A percentile compares a stretch with the other conserved stretches of the same genome.
phyloP scores from a whole-genome alignment of 371 early-diverging fungal genomes.

The Mucor piriformis region DNA sequence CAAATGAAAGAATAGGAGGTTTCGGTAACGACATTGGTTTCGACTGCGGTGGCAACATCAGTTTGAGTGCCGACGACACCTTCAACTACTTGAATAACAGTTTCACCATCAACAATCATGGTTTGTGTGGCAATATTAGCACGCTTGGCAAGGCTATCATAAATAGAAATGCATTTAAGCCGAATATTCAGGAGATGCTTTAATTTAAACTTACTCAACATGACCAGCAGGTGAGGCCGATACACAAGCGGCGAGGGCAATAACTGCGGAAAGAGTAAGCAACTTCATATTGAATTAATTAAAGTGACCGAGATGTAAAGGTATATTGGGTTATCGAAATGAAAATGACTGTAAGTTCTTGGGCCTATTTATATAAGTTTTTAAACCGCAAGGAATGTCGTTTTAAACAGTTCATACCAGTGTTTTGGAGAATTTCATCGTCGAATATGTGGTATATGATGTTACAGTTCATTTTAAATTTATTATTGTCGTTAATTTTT shows the following conservation, averaged over 20 bases:
- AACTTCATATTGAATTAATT: conserved; percentile 13
- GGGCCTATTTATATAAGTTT: background rate
- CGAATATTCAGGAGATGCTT: no score
- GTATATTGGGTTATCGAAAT: no score
- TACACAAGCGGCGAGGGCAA: conserved; percentile 1
- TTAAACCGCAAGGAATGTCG: background rate
- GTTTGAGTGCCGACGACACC: background rate
- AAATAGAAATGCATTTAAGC: no score
- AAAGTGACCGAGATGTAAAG: background rate
- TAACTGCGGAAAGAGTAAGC: conserved; percentile 9
- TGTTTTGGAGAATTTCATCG: no score
- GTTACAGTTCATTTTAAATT: no score
- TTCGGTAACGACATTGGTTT: no score
- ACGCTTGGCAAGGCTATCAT: conserved; percentile 5
- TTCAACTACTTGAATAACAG: conserved; percentile 6
- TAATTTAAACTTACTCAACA: conserved; percentile 1
- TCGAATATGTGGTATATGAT: no score
- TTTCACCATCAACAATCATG: background rate
- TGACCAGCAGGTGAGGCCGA: conserved; percentile 13
- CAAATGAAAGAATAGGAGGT: no score
- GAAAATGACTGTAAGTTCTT: background rate
- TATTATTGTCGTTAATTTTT: no score
- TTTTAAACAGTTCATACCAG: no score
- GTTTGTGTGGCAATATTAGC: conserved; percentile 8
- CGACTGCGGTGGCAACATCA: no score